These are phyloP conservation scores for Vaccinium myrtillus DNA, from an alignment of 148 eudicot species.

Conservation along the genomic window DNA sequence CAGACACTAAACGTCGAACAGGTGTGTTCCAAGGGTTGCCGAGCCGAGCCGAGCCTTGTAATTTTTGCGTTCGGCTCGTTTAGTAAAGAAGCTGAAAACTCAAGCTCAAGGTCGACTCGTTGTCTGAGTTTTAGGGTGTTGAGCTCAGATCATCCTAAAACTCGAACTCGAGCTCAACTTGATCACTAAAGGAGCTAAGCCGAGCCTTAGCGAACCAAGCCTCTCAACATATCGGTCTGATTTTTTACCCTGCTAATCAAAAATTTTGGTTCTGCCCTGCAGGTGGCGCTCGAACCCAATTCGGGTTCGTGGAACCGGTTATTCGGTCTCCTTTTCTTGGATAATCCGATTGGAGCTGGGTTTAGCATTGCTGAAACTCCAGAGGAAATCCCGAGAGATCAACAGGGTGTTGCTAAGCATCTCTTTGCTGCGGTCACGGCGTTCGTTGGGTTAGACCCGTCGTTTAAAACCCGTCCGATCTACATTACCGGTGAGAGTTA, in stretches of 20 bases:
- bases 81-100: no score
- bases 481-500: conserved; percentile 91
- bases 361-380: conserved; percentile 63
- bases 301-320: conserved; percentile 58
- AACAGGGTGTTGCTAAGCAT: conserved; percentile 56
- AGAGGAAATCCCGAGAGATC: conserved; percentile 70
- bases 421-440: conserved; percentile 54
- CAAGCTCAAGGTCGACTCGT: no score
- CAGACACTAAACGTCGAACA: conserved; percentile 27
- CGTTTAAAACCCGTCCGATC: conserved; percentile 54
- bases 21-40: not conserved
- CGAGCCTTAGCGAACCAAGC: no score
- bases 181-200: no score
- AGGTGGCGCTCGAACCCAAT: conserved; percentile 40
- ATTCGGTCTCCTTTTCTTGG: conserved; percentile 69
- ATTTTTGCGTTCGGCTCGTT: no score
- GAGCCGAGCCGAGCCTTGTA: no score
- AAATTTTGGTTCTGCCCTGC: not conserved
- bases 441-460: conserved; percentile 38
- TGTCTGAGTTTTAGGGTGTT: no score
- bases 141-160: no score
- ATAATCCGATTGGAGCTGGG: conserved; percentile 83
- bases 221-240: no score
- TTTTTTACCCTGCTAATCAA: no score
- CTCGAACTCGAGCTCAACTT: no score